Percentiles rank a stretch among this genome's conserved stretches.
phyloP scores from a whole-genome alignment of 2,329 filamentous ascomycete species.

The Xylaria sp. region DNA sequence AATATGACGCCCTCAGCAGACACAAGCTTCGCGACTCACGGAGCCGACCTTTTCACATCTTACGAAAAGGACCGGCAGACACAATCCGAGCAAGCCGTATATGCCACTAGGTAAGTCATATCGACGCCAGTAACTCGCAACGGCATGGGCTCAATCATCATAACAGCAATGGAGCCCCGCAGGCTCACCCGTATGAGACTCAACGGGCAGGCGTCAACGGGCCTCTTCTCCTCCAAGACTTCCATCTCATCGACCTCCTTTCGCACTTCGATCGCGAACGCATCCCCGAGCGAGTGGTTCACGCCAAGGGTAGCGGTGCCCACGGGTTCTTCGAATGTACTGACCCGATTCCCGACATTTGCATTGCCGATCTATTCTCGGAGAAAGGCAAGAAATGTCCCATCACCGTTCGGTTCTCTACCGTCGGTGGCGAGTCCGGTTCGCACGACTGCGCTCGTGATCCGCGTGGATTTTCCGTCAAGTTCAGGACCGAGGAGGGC shows the following conservation, averaged over 20 bases:
- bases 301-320: conserved; percentile 23
- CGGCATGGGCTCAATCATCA: background rate
- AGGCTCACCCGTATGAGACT: conserved; percentile 24
- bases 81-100: conserved; percentile 40
- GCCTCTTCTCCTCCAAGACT: conserved; percentile 28
- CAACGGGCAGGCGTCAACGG: conserved; percentile 26
- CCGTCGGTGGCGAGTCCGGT: conserved; percentile 68
- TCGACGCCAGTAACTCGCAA: background rate
- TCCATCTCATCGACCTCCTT: conserved; percentile 29
- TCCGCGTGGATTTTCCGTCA: conserved; percentile 66
- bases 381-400: conserved; percentile 65
- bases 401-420: conserved; percentile 64
- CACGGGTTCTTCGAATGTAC: conserved; percentile 37
- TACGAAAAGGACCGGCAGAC: conserved; percentile 39
- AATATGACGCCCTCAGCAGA: conserved; percentile 30
- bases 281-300: conserved; percentile 25
- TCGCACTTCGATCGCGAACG: conserved; percentile 29
- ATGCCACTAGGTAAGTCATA: conserved; percentile 52
- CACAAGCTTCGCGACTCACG: conserved; percentile 36
- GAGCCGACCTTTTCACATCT: conserved; percentile 34
- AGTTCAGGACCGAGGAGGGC: conserved; percentile 69
- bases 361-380: conserved; percentile 44
- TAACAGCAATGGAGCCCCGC: conserved; percentile 25
- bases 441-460: conserved; percentile 45
- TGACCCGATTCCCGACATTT: conserved; percentile 46